phyloP scores from a whole-genome alignment of 495 filamentous ascomycete genomes.

The Glarea lozoyensis region DNA sequence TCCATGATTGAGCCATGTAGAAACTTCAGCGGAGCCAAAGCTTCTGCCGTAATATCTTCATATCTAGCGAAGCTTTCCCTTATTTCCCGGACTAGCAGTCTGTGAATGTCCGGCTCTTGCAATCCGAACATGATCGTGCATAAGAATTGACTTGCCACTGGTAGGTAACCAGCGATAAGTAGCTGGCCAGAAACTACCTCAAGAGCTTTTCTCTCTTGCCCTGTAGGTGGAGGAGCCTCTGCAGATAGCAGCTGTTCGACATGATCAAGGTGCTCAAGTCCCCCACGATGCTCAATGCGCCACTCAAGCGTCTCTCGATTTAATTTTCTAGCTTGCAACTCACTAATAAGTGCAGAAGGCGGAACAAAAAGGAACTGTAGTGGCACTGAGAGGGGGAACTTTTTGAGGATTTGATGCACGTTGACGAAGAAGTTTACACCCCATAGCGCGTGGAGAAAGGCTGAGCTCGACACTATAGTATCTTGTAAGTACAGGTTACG shows the following conservation, averaged over 20 bases:
- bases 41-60: slow-evolving; percentile 14
- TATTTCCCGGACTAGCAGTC: slow-evolving; percentile 12
- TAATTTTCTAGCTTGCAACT: slow-evolving; percentile 3
- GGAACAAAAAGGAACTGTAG: slow-evolving; percentile 16
- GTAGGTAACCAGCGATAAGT: slow-evolving; percentile 19
- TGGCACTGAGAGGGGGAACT: slow-evolving; percentile 17
- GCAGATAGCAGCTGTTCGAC: slow-evolving; percentile 20
- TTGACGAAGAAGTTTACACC: slow-evolving; percentile 14
- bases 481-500: neutral
- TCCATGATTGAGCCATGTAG: slow-evolving; percentile 18
- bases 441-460: slow-evolving; percentile 12
- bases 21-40: slow-evolving; percentile 6
- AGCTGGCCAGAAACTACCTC: slow-evolving; percentile 18
- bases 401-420: slow-evolving; percentile 14
- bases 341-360: neutral
- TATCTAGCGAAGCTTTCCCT: slow-evolving; percentile 15
- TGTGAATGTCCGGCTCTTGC: slow-evolving; percentile 7
- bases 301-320: slow-evolving; percentile 15
- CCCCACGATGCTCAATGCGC: slow-evolving; percentile 18
- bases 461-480: slow-evolving; percentile 11
- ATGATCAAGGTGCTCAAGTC: slow-evolving; percentile 16
- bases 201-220: slow-evolving; percentile 15
- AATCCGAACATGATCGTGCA: slow-evolving; percentile 14
- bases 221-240: slow-evolving; percentile 11
- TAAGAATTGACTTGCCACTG: slow-evolving; percentile 10